Percentiles rank a stretch among this genome's conserved stretches.
These are phyloP conservation scores for Yarrowia sp. DNA, from an alignment of 805 yeast species.

Conservation along the genomic window DNA sequence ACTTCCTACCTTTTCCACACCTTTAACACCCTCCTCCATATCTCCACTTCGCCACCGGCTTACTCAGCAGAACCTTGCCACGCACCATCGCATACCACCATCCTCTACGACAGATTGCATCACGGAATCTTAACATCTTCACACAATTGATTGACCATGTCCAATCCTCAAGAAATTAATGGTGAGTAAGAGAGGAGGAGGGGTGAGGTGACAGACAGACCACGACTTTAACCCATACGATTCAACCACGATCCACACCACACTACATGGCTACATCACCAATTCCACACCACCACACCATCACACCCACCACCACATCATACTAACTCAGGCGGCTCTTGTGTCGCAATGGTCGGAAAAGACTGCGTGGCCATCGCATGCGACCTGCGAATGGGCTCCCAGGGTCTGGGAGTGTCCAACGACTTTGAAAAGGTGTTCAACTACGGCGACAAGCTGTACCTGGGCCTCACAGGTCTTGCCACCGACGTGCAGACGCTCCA, in stretches of 20 bases:
- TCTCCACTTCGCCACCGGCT: neutral
- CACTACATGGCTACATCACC: neutral
- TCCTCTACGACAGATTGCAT: neutral
- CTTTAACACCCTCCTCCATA: neutral
- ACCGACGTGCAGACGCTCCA: slow-evolving; percentile 82
- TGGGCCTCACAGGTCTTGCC: slow-evolving; percentile 94
- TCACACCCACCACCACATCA: neutral
- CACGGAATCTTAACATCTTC: neutral
- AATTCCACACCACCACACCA: neutral
- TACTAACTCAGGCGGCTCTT: slow-evolving; percentile 68
- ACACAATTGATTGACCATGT: slow-evolving; percentile 32
- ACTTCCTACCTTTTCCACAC: too few species aligned
- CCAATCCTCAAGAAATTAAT: slow-evolving; percentile 41
- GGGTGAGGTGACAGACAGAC: neutral
- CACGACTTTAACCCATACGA: neutral
- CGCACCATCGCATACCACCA: neutral
- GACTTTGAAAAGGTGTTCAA: slow-evolving; percentile 90
- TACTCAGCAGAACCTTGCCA: slow-evolving; percentile 12
- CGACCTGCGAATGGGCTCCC: slow-evolving; percentile 90
- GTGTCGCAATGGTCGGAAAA: slow-evolving; percentile 98
- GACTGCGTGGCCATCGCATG: slow-evolving; percentile 98
- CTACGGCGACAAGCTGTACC: slow-evolving; percentile 62
- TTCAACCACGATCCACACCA: neutral
- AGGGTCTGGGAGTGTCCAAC: slow-evolving; percentile 86
- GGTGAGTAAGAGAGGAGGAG: slow-evolving; percentile 27